A percentile compares a stretch with the other conserved stretches of the same genome.
phyloP scores from a whole-genome alignment of 495 filamentous ascomycete species.

The Aspergillus affinis region DNA sequence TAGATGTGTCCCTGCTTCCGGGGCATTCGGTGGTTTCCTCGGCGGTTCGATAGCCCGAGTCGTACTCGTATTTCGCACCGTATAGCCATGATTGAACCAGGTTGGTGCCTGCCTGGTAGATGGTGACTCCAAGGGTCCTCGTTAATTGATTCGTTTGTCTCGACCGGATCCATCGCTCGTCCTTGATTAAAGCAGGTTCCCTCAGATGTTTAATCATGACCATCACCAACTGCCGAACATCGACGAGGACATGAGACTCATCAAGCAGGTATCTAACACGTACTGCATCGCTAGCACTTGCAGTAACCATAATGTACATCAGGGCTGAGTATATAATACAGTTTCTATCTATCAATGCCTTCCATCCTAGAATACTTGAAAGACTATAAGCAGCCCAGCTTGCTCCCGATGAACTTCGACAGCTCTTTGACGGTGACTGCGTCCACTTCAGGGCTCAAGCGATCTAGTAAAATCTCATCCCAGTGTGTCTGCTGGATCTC shows the following conservation, averaged over 20 bases:
- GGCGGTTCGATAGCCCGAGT: not conserved
- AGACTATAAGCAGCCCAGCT: conserved; percentile 19
- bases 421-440: conserved; percentile 14
- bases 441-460: conserved; percentile 16
- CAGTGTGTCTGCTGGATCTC: conserved; percentile 38
- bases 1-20: no score
- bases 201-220: no score
- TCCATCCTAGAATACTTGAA: not conserved
- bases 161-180: no score
- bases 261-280: not conserved
- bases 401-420: conserved; percentile 22
- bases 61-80: not conserved
- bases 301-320: not conserved
- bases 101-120: no score
- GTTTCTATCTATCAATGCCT: not conserved
- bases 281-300: not conserved
- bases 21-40: not conserved
- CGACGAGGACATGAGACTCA: no score
- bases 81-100: no score
- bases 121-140: no score
- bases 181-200: no score
- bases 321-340: not conserved
- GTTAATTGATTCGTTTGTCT: no score
- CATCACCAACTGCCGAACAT: no score
- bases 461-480: conserved; percentile 26